A percentile compares a stretch with the other conserved stretches of the same genome.
These are phyloP conservation scores for Limnomonas spitsbergensis DNA, from an alignment of 139 green algal genomes.

Conservation along the genomic window DNA sequence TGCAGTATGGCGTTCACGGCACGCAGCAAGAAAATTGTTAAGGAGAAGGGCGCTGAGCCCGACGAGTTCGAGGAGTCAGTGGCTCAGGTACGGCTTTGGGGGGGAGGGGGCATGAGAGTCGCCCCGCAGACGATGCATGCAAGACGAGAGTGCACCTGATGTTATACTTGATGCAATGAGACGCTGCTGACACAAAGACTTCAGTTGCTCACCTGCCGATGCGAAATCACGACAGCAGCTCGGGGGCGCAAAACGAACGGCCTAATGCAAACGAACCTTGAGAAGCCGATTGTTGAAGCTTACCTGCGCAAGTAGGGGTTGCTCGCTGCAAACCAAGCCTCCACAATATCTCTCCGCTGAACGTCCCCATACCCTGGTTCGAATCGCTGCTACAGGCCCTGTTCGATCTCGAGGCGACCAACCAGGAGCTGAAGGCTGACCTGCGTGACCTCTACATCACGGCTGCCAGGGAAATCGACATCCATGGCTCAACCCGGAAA, in stretches of 20 bases:
- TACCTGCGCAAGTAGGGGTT: too few relatives aligned
- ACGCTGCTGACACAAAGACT: too few relatives aligned
- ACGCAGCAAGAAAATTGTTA: slow-evolving; percentile 95
- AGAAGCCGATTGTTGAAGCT: too few relatives aligned
- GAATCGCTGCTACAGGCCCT: slow-evolving; percentile 75
- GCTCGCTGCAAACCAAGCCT: too few relatives aligned
- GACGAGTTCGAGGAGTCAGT: slow-evolving; percentile 96
- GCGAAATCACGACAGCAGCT: too few relatives aligned
- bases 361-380: neutral
- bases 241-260: too few relatives aligned
- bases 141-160: too few relatives aligned
- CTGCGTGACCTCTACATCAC: slow-evolving; percentile 98
- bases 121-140: neutral
- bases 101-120: neutral
- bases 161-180: too few relatives aligned
- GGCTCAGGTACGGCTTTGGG: slow-evolving; percentile 77
- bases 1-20: slow-evolving; percentile 13
- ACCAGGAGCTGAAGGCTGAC: slow-evolving; percentile 95
- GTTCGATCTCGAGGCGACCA: slow-evolving; percentile 98
- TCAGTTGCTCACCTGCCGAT: too few relatives aligned
- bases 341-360: neutral
- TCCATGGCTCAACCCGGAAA: slow-evolving; percentile 78
- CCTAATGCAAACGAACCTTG: too few relatives aligned
- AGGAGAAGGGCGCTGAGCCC: slow-evolving; percentile 89
- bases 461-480: slow-evolving; percentile 88